Conservation (phyloP, 2,329 filamentous ascomycete genomes). For the Fusarium sp. region DNA sequence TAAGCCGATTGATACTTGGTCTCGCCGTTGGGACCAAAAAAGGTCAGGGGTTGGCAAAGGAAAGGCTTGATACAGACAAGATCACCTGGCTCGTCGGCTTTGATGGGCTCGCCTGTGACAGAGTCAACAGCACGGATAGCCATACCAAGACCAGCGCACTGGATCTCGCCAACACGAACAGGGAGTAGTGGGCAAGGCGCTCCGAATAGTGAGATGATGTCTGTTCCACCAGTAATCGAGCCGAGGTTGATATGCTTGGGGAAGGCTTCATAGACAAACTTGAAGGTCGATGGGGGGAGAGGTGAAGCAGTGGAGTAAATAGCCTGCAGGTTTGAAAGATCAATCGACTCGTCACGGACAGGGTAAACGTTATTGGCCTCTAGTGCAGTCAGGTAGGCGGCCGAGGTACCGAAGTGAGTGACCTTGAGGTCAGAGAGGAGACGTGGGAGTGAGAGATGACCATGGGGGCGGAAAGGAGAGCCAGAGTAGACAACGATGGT, state of each 20-base stretch:
- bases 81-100: conserved; percentile 79
- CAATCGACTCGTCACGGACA: conserved; percentile 59
- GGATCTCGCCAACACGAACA: conserved; percentile 78
- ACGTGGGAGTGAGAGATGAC: conserved; percentile 82
- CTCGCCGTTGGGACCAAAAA: conserved; percentile 75
- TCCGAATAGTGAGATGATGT: conserved; percentile 96
- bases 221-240: conserved; percentile 94
- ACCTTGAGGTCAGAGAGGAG: conserved; percentile 84
- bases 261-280: conserved; percentile 87
- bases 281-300: conserved; percentile 90
- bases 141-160: conserved; percentile 83
- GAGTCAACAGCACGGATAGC: conserved; percentile 72
- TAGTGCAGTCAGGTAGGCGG: conserved; percentile 90
- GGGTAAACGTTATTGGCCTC: conserved; percentile 79
- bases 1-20: conserved; percentile 86
- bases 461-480: conserved; percentile 84
- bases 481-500: conserved; percentile 92
- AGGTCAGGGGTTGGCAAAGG: conserved; percentile 88
- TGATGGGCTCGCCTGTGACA: conserved; percentile 63
- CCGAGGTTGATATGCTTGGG: conserved; percentile 83
- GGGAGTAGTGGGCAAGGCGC: conserved; percentile 81
- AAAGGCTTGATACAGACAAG: conserved; percentile 89
- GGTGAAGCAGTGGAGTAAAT: conserved; percentile 96
- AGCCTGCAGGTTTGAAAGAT: conserved; percentile 75
- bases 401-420: conserved; percentile 94